Evolutionary conservation across 371 early-diverging fungal genomes (phyloP).

Genomic region (Massospora cicadina): DNA sequence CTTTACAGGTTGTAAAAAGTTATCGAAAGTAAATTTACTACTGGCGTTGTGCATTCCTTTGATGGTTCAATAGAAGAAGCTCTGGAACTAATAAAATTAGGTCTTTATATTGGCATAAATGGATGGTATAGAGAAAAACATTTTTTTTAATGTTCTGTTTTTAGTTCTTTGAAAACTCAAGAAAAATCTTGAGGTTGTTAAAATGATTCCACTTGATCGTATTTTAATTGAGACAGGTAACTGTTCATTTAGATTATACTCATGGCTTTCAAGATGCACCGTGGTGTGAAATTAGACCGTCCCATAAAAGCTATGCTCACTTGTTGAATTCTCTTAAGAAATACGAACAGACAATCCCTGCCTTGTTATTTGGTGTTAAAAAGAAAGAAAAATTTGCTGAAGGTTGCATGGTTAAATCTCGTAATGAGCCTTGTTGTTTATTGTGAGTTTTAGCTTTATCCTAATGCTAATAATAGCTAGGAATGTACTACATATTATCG

Average conservation of each 20-base stretch:
- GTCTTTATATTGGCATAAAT: constrained; percentile 91
- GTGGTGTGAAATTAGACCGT: constrained; percentile 86
- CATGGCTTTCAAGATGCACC: constrained; percentile 48
- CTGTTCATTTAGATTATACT: not conserved
- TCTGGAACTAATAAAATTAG: constrained; percentile 43
- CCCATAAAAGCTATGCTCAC: constrained; percentile 59
- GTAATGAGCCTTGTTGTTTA: not conserved
- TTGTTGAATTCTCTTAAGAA: constrained; percentile 20
- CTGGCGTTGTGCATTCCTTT: constrained; percentile 94
- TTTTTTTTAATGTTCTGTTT: not conserved
- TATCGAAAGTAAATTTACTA: constrained; percentile 40
- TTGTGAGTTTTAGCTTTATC: not conserved
- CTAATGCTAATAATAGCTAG: not conserved
- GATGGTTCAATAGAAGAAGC: constrained; percentile 70
- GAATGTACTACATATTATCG: not conserved
- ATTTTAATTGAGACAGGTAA: constrained; percentile 84
- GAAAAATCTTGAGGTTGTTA: constrained; percentile 60
- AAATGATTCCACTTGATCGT: constrained; percentile 59
- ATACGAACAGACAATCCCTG: constrained; percentile 21
- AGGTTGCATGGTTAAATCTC: constrained; percentile 14
- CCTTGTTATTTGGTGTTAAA: constrained; percentile 18
- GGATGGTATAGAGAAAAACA: constrained; percentile 43
- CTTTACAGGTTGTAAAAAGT: constrained; percentile 26
- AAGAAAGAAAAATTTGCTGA: constrained; percentile 58
- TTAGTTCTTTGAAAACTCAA: constrained; percentile 66